Evolutionary conservation across 176 grass and related monocot genomes (phyloP).

Genomic region (Carex parvula): DNA sequence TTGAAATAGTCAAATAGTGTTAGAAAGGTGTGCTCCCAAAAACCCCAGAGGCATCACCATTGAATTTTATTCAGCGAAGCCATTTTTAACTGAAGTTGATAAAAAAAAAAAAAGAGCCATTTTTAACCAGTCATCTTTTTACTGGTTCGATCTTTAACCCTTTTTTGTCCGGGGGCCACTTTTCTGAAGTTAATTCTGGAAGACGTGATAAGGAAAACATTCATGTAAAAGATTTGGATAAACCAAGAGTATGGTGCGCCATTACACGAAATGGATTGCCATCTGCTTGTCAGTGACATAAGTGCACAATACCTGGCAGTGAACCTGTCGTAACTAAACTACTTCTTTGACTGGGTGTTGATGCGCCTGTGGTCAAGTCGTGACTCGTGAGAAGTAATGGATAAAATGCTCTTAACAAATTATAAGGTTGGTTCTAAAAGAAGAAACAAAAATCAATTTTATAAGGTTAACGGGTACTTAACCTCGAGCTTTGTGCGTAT

Average conservation of each 20-base stretch:
- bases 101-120: too few relatives aligned
- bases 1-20: too few relatives aligned
- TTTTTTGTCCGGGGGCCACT: too few relatives aligned
- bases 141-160: too few relatives aligned
- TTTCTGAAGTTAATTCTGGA: too few relatives aligned
- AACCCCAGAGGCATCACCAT: too few relatives aligned
- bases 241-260: not conserved
- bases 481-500: not conserved
- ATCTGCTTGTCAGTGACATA: not conserved
- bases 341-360: not conserved
- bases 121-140: too few relatives aligned
- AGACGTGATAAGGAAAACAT: not conserved
- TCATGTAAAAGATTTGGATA: not conserved
- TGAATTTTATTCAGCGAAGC: not conserved
- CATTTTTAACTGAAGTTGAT: not conserved
- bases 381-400: conserved; percentile 12
- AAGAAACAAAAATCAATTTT: too few relatives aligned
- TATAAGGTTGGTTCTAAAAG: not conserved
- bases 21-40: too few relatives aligned
- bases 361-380: conserved; percentile 6
- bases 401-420: not conserved
- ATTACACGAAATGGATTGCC: not conserved
- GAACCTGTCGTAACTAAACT: not conserved
- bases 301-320: not conserved
- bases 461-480: conserved; percentile 1